These are phyloP conservation scores for Trichoderma sp. DNA, from an alignment of 2,329 filamentous ascomycete genomes.

Conservation along the genomic window DNA sequence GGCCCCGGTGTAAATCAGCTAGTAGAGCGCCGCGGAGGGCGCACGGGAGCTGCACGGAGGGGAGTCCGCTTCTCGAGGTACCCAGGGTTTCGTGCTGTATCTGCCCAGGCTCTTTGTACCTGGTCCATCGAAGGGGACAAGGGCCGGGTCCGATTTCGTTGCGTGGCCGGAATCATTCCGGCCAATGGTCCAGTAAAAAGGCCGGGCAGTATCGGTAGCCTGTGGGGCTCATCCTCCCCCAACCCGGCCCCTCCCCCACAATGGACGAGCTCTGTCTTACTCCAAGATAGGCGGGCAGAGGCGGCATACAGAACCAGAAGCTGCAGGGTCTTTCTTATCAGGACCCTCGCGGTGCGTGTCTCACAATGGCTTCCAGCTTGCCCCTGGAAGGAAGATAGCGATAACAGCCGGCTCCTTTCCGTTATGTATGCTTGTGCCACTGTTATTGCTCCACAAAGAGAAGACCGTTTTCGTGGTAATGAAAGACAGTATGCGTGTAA, in stretches of 20 bases:
- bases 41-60: slow-evolving; percentile 14
- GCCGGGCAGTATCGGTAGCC: slow-evolving; percentile 31
- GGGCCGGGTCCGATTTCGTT: slow-evolving; percentile 34
- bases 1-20: neutral
- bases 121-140: neutral
- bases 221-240: slow-evolving; percentile 23
- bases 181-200: slow-evolving; percentile 33
- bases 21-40: slow-evolving; percentile 10
- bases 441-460: neutral
- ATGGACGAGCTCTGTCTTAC: slow-evolving; percentile 6
- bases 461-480: neutral
- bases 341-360: neutral
- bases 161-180: slow-evolving; percentile 41
- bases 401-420: neutral
- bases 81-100: neutral
- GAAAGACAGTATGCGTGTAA: neutral
- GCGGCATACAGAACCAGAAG: slow-evolving; percentile 26
- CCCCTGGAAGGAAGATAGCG: neutral
- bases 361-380: neutral
- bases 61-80: slow-evolving; percentile 14
- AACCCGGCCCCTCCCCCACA: slow-evolving; percentile 26
- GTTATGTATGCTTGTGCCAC: neutral
- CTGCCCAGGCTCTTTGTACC: neutral
- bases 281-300: slow-evolving; percentile 29
- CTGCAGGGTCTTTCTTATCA: neutral